Conservation (phyloP, 2,329 filamentous ascomycete genomes). For the Ramularia endophylla region DNA sequence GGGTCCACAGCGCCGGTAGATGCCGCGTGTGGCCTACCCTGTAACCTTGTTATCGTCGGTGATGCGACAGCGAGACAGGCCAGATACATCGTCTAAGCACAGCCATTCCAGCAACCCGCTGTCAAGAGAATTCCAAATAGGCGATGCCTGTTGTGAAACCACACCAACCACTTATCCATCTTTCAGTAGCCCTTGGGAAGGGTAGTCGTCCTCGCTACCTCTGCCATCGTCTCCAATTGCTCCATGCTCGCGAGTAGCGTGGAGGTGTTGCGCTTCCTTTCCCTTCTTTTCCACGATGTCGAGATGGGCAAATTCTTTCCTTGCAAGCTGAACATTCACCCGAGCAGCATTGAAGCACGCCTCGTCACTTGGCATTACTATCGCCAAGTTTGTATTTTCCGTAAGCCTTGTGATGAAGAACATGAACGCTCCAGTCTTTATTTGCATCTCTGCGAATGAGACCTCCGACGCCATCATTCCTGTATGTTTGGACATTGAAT, state of each 20-base stretch:
- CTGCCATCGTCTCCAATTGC: conserved; percentile 11
- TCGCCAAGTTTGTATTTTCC: conserved; percentile 94
- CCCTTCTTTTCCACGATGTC: conserved; percentile 40
- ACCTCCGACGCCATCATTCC: conserved; percentile 75
- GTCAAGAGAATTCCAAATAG: no score
- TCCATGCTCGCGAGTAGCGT: conserved; percentile 8
- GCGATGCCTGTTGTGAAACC: neutral
- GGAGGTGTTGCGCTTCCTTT: conserved; percentile 18
- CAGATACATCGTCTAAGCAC: no score
- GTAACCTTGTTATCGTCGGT: no score
- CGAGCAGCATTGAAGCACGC: conserved; percentile 85
- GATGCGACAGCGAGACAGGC: no score
- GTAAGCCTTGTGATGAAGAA: conserved; percentile 95
- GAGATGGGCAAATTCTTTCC: conserved; percentile 69
- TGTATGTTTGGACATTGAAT: conserved; percentile 66
- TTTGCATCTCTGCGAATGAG: conserved; percentile 74
- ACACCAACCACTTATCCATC: conserved; percentile 10
- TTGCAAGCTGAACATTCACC: conserved; percentile 81
- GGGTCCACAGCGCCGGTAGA: no score
- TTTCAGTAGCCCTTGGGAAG: conserved; percentile 6
- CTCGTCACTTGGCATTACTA: conserved; percentile 85
- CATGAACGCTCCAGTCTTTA: conserved; percentile 77
- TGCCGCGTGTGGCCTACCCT: no score
- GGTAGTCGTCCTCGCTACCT: conserved; percentile 15
- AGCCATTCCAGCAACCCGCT: no score